Evolutionary conservation across 306 rosid genomes (phyloP).

Genomic region (Fagus sylvatica): DNA sequence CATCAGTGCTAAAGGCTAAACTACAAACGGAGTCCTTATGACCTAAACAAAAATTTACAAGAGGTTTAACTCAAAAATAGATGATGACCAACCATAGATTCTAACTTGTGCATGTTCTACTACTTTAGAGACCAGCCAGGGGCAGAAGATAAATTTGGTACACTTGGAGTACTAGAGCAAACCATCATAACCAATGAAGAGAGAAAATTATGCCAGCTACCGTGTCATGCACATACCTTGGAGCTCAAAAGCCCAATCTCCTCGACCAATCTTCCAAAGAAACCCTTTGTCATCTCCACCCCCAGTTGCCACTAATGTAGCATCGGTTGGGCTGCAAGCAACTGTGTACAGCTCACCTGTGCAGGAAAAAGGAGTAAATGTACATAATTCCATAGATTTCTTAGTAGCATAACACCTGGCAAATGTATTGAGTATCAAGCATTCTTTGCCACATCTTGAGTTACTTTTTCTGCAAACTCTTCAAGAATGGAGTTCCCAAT

Average conservation of each 20-base stretch:
- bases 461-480: no score
- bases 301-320: conserved; percentile 78
- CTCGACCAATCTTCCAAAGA: conserved; percentile 80
- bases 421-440: neutral
- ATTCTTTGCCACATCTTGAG: no score
- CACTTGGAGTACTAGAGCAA: neutral
- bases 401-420: neutral
- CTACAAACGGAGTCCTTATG: conserved; percentile 71
- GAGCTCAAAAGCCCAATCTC: conserved; percentile 86
- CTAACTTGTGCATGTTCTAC: conserved; percentile 8
- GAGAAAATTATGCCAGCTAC: conserved; percentile 9
- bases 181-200: neutral
- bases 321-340: conserved; percentile 78
- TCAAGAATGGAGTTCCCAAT: no score
- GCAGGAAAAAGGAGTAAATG: conserved; percentile 21
- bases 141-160: neutral
- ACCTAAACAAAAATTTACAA: conserved; percentile 48
- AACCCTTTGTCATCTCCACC: conserved; percentile 87
- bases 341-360: conserved; percentile 79
- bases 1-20: conserved; percentile 80
- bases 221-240: conserved; percentile 44
- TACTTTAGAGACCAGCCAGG: neutral
- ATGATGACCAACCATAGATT: conserved; percentile 3
- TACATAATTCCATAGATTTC: conserved; percentile 9
- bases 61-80: conserved; percentile 1